Base-by-base conservation (phyloP, 2,329 filamentous ascomycete genomes). In the Penicillium sp. region DNA sequence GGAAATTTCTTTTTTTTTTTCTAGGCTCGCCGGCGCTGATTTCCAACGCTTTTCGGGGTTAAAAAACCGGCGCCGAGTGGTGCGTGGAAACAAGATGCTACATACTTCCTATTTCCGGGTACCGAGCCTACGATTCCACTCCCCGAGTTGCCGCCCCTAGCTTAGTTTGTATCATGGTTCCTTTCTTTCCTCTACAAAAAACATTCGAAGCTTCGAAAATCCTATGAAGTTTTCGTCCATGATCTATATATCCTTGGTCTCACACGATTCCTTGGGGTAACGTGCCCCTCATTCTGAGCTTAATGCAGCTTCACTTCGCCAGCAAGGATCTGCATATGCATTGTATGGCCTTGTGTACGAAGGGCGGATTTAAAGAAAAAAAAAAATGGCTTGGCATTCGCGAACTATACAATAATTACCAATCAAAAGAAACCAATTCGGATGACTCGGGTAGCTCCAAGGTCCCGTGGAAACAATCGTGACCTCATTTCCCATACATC, bases 31-130 rank as follows among this genome's bases (percentile, higher is more conserved):
- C 50, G 48, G 50, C 48, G 56, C 46, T 57, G 57, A 58, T 62
- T 63, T 58, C 59, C 53, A 58, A 64, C 63, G 58, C 56, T 64
- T 65, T 63, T 62, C 67, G 69, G 69, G 66, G 65, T 70, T 71
- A 69, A 66, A 53, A 55, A 54, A 56, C 49, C 57, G 61, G 50
- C 52, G 57, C 64, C 60, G 60, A 62, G 49, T 57, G 45, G 61
- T 63, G 66, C 68, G 69, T 71, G 68, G 68, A 62, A 69, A 65
- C 54, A 70, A 64, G 37, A 56, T 26, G 4, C 13, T 16, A 13
- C 16, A 11, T 5, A 45, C 39, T 48, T n/a, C n/a, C 43, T 46
- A 26, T n/a, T 45, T 44, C 49, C 39, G 39, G 35, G 13, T 19
- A 29, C 48, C 48, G 48, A 52, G 24, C 13, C 45, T 11, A 37